Conservation (phyloP, 2,329 filamentous ascomycete species). For the Stagonosporopsis vannaccii region DNA sequence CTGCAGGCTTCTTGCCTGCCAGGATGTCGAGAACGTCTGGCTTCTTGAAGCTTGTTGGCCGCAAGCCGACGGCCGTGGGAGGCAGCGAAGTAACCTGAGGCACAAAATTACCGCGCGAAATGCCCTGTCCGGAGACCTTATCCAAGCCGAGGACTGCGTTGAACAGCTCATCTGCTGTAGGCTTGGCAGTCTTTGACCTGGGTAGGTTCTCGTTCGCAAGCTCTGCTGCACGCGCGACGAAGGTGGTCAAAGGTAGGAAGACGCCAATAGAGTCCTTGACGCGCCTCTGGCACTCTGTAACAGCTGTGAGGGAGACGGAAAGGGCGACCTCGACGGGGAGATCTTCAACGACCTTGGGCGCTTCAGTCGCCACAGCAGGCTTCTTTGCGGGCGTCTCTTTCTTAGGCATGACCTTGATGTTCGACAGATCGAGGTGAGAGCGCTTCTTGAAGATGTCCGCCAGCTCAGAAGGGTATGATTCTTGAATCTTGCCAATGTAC, state of each 20-base stretch:
- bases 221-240: slow-evolving; percentile 83
- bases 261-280: slow-evolving; percentile 80
- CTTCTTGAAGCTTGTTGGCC: slow-evolving; percentile 56
- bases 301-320: slow-evolving; percentile 78
- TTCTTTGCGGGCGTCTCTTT: slow-evolving; percentile 56
- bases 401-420: slow-evolving; percentile 79
- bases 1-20: slow-evolving; percentile 40
- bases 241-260: slow-evolving; percentile 82
- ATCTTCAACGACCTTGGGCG: slow-evolving; percentile 54
- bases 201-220: slow-evolving; percentile 89
- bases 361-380: slow-evolving; percentile 44
- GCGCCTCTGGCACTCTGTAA: slow-evolving; percentile 80
- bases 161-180: slow-evolving; percentile 83
- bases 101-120: slow-evolving; percentile 68
- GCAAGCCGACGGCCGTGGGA: slow-evolving; percentile 38
- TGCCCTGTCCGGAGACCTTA: slow-evolving; percentile 54
- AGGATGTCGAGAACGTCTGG: slow-evolving; percentile 86
- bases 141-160: slow-evolving; percentile 82
- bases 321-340: slow-evolving; percentile 69
- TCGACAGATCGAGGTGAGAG: slow-evolving; percentile 87
- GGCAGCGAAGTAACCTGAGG: slow-evolving; percentile 70
- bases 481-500: slow-evolving; percentile 79
- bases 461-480: slow-evolving; percentile 73
- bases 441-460: slow-evolving; percentile 77
- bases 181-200: slow-evolving; percentile 66